Evolutionary conservation across 2,329 filamentous ascomycete genomes (phyloP).

Genomic region (Pseudogymnoascus verrucosus): DNA sequence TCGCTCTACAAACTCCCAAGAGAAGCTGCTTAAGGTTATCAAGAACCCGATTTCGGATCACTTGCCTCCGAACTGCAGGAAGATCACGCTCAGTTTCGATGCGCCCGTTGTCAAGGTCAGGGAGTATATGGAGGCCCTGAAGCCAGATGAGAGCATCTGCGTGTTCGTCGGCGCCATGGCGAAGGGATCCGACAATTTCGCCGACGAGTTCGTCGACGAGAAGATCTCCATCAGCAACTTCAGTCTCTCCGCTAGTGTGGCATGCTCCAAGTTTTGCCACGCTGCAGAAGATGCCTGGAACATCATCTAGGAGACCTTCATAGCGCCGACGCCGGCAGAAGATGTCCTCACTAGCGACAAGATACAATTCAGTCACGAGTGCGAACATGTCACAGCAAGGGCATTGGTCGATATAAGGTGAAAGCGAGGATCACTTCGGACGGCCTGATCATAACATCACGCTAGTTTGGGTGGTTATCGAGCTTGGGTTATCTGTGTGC

Average conservation of each 20-base stretch:
- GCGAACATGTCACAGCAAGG: slow-evolving; percentile 12
- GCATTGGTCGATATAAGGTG: slow-evolving; percentile 27
- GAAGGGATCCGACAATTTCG: slow-evolving; percentile 92
- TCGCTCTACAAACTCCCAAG: slow-evolving; percentile 90
- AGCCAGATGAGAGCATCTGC: slow-evolving; percentile 83
- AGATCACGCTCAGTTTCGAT: slow-evolving; percentile 94
- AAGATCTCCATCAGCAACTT: slow-evolving; percentile 98
- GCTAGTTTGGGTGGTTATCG: slow-evolving; percentile 39
- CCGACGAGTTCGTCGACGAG: slow-evolving; percentile 89
- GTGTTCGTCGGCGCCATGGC: slow-evolving; percentile 99
- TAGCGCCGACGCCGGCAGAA: slow-evolving; percentile 5
- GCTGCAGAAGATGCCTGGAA: slow-evolving; percentile 95
- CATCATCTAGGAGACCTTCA: slow-evolving; percentile 56
- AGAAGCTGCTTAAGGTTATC: slow-evolving; percentile 95
- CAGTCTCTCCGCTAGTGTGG: slow-evolving; percentile 92
- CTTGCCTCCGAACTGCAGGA: slow-evolving; percentile 91
- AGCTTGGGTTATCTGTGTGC: slow-evolving; percentile 57
- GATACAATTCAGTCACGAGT: background rate
- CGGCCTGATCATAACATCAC: slow-evolving; percentile 67
- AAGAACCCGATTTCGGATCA: slow-evolving; percentile 98
- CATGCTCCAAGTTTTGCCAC: slow-evolving; percentile 99
- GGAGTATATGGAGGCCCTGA: slow-evolving; percentile 77
- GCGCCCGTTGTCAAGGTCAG: slow-evolving; percentile 77
- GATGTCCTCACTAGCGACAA: slow-evolving; percentile 6
- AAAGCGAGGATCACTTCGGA: slow-evolving; percentile 30